Base-by-base conservation (phyloP, 2,329 filamentous ascomycete genomes). In the Coniochaeta prunicola region DNA sequence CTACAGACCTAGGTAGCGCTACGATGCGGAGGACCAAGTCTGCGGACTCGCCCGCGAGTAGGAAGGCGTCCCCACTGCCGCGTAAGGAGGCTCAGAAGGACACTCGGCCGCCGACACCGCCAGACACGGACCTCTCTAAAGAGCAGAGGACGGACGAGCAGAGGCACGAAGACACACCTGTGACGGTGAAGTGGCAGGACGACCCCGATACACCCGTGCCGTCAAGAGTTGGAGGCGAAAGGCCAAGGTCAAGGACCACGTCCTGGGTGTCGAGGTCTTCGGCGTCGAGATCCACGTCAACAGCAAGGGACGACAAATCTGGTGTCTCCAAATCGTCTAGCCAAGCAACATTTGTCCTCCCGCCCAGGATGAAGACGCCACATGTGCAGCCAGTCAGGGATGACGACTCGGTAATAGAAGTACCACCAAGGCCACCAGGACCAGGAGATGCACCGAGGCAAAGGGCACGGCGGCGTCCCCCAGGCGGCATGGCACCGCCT, bases 1-100 rank as follows among this genome's bases (percentile, higher is more conserved):
- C 87, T 24, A 91, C 88, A 24, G 88, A 91, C 67, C 66, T 90
- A 24, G 84, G 85, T 24, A 74, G 73, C 26, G 77, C 76, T 58
- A 77, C 79, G 48, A 72, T 75, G 59, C 70, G 68, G 58, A 76
- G 77, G 61, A 78, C 79, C 30, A 81, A 77, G 66, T 81, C 81
- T 31, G 69, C 70, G 24, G 78, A 80, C 30, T 70, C 74, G 19
- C 69, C 74, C 26, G 59, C 63, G 6, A 57, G 64, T 21, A 69
- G 69, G 40, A 73, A 71, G 60, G 76, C 66, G 0, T 72, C 73
- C 4, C 64, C 67, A 1, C 70, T 73, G 13, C 65, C 62, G 68
- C 80, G 71, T 69, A 79, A 74, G 66, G 77, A 70, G 56, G 68
- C 73, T 50, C 71, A 61, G 63, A 79, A 72, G 66, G 74, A 79